These are phyloP conservation scores for Triticum timopheevii DNA, from an alignment of 176 grass and related monocot species.

Conservation along the genomic window DNA sequence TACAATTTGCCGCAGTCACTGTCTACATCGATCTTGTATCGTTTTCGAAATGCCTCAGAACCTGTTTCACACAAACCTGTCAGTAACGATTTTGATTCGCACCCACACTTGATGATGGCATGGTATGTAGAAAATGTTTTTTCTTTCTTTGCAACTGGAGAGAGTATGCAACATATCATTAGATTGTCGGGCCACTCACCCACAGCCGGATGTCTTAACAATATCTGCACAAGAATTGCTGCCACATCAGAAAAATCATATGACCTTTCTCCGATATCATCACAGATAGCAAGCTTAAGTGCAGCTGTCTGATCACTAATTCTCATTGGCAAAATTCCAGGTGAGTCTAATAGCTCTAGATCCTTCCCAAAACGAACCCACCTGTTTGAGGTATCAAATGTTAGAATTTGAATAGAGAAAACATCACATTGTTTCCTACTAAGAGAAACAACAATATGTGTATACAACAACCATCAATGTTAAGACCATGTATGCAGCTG, in stretches of 20 bases:
- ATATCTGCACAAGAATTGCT: conserved; percentile 73
- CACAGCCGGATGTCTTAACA: conserved; percentile 64
- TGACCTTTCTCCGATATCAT: conserved; percentile 95
- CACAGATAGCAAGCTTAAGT: conserved; percentile 96
- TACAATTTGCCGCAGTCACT: conserved; percentile 74
- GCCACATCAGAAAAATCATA: conserved; percentile 89
- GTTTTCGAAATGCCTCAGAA: conserved; percentile 57
- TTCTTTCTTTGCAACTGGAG: neutral
- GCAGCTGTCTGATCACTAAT: conserved; percentile 93
- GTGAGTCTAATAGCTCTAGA: conserved; percentile 91
- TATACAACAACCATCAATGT: neutral
- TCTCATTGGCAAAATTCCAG: conserved; percentile 96
- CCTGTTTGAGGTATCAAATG: conserved; percentile 45
- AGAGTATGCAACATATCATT: neutral
- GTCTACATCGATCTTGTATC: conserved; percentile 79
- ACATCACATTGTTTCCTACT: conserved; percentile 12
- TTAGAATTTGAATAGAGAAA: conserved; percentile 8
- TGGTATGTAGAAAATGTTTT: neutral
- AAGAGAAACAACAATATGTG: neutral
- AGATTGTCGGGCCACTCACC: conserved; percentile 49
- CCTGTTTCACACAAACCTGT: conserved; percentile 44
- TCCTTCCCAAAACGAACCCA: conserved; percentile 94
- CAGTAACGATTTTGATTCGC: neutral
- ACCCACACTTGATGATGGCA: neutral
- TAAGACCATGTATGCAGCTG: neutral